Evolutionary conservation across 768 basidiomycete species (phyloP).

Genomic region (Phylloporus rhodoxanthus): DNA sequence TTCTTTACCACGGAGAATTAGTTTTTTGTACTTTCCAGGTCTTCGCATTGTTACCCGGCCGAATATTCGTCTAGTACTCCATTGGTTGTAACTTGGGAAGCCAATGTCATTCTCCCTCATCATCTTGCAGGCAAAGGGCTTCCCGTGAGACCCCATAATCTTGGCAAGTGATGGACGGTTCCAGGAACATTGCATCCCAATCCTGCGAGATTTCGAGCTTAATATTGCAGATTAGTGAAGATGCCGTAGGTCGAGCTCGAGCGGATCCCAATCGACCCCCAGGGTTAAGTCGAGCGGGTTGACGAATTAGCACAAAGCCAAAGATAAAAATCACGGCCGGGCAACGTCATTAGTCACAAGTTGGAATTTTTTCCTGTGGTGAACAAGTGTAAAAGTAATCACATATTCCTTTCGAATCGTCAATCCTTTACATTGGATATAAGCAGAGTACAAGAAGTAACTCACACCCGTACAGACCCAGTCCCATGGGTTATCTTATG

Average conservation of each 20-base stretch:
- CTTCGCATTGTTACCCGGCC: not conserved
- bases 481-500: not conserved
- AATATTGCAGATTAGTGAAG: too few species aligned
- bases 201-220: too few species aligned
- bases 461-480: not conserved
- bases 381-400: too few species aligned
- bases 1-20: constrained; percentile 13
- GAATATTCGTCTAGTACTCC: not conserved
- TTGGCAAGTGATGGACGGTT: too few species aligned
- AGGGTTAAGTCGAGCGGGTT: not conserved
- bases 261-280: too few species aligned
- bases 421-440: not conserved
- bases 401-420: not conserved
- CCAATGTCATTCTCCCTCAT: not conserved
- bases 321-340: not conserved
- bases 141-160: not conserved
- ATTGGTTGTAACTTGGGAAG: not conserved
- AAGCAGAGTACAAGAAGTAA: not conserved
- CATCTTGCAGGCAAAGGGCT: constrained; percentile 9
- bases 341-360: too few species aligned
- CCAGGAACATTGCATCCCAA: too few species aligned
- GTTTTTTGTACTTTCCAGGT: not conserved
- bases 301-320: not conserved
- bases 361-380: not conserved
- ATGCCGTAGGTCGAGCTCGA: too few species aligned